A percentile compares a stretch with the other conserved stretches of the same genome.
Evolutionary conservation across 768 basidiomycete species (phyloP).

Genomic region (Lanmaoa rubissima): DNA sequence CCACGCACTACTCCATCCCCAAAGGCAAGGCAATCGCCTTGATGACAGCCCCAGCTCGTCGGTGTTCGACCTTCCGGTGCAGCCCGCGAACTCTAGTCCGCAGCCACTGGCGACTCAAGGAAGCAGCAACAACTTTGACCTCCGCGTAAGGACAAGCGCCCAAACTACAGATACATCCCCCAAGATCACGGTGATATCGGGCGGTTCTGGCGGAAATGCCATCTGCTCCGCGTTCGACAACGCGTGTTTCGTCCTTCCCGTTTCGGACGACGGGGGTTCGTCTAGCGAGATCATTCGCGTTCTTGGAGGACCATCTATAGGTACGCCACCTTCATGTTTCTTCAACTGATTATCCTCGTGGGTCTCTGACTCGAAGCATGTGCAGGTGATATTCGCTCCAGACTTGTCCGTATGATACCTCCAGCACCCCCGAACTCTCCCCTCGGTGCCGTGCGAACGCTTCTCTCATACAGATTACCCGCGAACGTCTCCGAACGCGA

Average conservation of each 20-base stretch:
- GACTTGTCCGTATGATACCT: conserved; percentile 86
- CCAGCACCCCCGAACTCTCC: conserved; percentile 55
- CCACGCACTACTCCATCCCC: conserved; percentile 8
- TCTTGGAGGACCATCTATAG: conserved; percentile 82
- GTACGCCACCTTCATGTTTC: conserved; percentile 36
- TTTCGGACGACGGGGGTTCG: conserved; percentile 94
- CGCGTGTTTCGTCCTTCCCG: conserved; percentile 84
- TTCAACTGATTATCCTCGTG: conserved; percentile 12
- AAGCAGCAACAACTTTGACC: conserved; percentile 1
- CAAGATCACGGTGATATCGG: conserved; percentile 78
- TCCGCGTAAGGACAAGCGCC: conserved; percentile 1
- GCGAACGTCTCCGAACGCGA: conserved; percentile 62
- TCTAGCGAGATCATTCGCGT: conserved; percentile 94
- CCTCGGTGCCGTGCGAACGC: conserved; percentile 66
- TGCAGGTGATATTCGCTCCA: conserved; percentile 78
- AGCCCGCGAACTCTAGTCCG: conserved; percentile 23
- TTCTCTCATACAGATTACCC: conserved; percentile 82
- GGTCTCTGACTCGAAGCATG: conserved; percentile 3
- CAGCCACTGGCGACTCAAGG: conserved; percentile 20
- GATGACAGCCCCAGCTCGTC: conserved; percentile 64
- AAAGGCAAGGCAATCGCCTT: conserved; percentile 5
- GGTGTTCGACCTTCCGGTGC: conserved; percentile 70
- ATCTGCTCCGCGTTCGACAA: conserved; percentile 81
- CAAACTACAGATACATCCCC: conserved; percentile 19
- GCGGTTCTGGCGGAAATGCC: conserved; percentile 92